Evolutionary conservation across 805 yeast species (phyloP), one percentile per base, ranked within the genome.

Genomic region (Saccharomycopsis amapae): DNA sequence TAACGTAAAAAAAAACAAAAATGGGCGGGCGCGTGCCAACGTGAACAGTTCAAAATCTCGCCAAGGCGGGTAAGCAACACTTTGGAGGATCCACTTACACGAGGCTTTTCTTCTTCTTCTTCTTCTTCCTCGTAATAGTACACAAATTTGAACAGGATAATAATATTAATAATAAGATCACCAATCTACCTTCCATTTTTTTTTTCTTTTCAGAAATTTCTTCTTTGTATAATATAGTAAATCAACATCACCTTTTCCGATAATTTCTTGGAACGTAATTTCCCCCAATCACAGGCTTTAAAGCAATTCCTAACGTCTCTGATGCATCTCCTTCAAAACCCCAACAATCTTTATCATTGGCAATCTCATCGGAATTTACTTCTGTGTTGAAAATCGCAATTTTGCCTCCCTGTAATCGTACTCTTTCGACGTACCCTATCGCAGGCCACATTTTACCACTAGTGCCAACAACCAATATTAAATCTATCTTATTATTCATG

Each of bases 401-500:
- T 52, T 77, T 78, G 1, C 95, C 95, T 4, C 94, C 94, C 46
- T 77, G 77, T 49, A 68, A 68, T 50, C 67, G 67, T 2, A 85
- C 85, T 52, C 88, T 67, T 51, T 87, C 94, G 20, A 88, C 89
- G 59, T 85, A 88, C 10, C 95, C 85, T 50, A 89, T 87, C 3
- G 95, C 95, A 3, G 97, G 97, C 81, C 94, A 88, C 2, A 84
- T 88, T 0, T 79, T 68, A 4, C 90, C 86, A 26, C 89, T 80
- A 2, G 95, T 85, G 2, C 96, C 96, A 5, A 88, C 76, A 13
- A 88, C 94, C 42, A 87, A 64, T 3, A 86, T 78, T 56, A 88
- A 63, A 56, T 87, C 96, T 19, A 85, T 80, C 31, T 65, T 65
- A 4, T 62, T 62, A 22, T 67, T 66, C 9, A 66, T 56, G 4